These are phyloP conservation scores for Sporothrix brunneoviolacea DNA, from an alignment of 2,329 filamentous ascomycete species.

Conservation along the genomic window DNA sequence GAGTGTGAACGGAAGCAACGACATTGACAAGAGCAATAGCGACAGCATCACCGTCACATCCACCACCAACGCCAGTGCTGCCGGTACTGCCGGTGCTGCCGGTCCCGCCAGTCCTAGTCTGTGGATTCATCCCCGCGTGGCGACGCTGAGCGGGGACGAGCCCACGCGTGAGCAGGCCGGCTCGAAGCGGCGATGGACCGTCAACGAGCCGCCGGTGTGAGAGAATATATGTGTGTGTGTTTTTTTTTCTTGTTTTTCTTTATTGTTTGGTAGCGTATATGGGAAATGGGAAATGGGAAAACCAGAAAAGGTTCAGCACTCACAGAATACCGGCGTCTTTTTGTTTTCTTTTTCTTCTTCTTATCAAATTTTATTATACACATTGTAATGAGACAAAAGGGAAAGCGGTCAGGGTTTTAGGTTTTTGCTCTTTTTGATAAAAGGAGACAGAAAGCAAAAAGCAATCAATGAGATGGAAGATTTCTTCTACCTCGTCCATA, in stretches of 20 bases:
- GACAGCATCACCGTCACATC: too few species aligned
- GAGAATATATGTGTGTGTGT: neutral
- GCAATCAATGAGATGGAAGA: too few species aligned
- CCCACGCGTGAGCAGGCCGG: conserved; percentile 38
- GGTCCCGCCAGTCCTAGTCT: conserved; percentile 26
- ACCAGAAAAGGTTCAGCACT: too few species aligned
- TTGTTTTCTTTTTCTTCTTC: neutral
- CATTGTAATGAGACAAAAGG: too few species aligned
- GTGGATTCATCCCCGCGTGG: conserved; percentile 34
- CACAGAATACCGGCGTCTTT: too few species aligned
- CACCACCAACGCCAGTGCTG: neutral
- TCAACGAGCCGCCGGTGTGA: conserved; percentile 35
- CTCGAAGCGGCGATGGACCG: conserved; percentile 50
- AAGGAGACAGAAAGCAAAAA: too few species aligned
- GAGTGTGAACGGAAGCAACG: neutral
- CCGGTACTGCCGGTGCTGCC: neutral
- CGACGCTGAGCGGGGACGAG: conserved; percentile 24
- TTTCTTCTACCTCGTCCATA: too few species aligned
- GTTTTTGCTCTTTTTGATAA: too few species aligned
- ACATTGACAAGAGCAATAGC: neutral
- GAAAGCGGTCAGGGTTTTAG: too few species aligned
- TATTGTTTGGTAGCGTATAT: too few species aligned
- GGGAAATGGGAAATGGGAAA: too few species aligned
- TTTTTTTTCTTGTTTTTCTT: neutral
- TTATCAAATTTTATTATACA: too few species aligned